Evolutionary conservation across 257 asterid species (phyloP).

Genomic region (Nicotiana knightiana): DNA sequence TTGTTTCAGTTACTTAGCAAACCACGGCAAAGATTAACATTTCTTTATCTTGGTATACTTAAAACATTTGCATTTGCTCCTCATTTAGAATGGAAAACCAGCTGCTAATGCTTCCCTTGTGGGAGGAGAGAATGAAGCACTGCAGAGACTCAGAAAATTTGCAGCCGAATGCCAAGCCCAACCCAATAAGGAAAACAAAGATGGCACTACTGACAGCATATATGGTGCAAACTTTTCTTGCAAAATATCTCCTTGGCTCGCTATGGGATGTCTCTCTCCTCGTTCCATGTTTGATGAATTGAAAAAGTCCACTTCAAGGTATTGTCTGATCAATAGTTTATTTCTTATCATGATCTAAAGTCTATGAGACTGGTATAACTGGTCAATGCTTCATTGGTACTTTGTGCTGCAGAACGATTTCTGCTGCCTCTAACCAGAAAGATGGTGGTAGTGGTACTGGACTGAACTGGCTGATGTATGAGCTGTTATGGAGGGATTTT

Average conservation of each 20-base stretch:
- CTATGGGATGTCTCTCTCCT: constrained; percentile 98
- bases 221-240: constrained; percentile 95
- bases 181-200: constrained; percentile 44
- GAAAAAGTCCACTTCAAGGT: constrained; percentile 76
- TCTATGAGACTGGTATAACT: background rate
- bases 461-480: constrained; percentile 92
- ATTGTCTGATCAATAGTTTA: background rate
- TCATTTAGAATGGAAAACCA: constrained; percentile 55
- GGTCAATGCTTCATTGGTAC: background rate
- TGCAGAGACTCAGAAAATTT: constrained; percentile 74
- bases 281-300: constrained; percentile 95
- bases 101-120: constrained; percentile 62
- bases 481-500: constrained; percentile 96
- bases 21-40: background rate
- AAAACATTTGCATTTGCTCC: background rate
- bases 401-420: constrained; percentile 41
- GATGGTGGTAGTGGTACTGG: constrained; percentile 55
- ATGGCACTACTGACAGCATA: constrained; percentile 60
- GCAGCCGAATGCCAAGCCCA: constrained; percentile 71
- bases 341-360: background rate
- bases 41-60: background rate
- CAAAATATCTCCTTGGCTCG: constrained; percentile 97
- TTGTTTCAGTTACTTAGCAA: background rate
- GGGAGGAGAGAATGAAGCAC: constrained; percentile 95
- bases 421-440: constrained; percentile 52